Evolutionary conservation across 768 basidiomycete genomes (phyloP).

Genomic region (Pleurotus salmoneostramineus): DNA sequence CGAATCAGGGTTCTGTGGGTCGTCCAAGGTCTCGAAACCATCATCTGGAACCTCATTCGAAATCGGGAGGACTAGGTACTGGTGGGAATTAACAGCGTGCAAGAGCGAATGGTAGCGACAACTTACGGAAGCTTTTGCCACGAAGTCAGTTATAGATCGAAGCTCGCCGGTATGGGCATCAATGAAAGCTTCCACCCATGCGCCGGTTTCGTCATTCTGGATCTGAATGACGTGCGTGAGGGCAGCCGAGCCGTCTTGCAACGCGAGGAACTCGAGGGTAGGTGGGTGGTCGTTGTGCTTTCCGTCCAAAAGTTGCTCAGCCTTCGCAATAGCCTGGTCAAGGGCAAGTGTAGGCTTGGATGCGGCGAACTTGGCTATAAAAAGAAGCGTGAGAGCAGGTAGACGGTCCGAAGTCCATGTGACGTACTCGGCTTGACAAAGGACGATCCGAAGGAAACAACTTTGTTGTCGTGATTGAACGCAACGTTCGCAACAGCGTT

Average conservation of each 20-base stretch:
- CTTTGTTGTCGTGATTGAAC: constrained; percentile 35
- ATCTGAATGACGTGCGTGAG: constrained; percentile 37
- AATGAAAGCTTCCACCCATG: constrained; percentile 57
- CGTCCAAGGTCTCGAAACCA: constrained; percentile 43
- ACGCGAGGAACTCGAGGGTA: constrained; percentile 35
- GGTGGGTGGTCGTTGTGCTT: constrained; percentile 35
- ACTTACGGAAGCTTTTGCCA: constrained; percentile 34
- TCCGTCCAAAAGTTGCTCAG: constrained; percentile 32
- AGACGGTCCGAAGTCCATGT: too few species aligned
- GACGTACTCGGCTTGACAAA: constrained; percentile 39
- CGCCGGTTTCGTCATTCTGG: constrained; percentile 25
- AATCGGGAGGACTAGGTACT: constrained; percentile 48
- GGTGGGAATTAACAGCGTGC: not conserved
- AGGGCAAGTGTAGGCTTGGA: constrained; percentile 31
- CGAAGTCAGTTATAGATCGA: constrained; percentile 49
- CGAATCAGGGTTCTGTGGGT: constrained; percentile 49
- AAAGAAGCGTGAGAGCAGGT: not conserved
- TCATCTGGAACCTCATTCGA: constrained; percentile 44
- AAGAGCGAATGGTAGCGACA: too few species aligned
- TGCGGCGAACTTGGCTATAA: constrained; percentile 22
- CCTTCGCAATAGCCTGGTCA: constrained; percentile 28
- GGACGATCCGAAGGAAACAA: constrained; percentile 40
- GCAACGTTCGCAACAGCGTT: constrained; percentile 42
- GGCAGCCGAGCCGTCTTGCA: constrained; percentile 29
- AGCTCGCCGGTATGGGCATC: constrained; percentile 51